phyloP scores from a whole-genome alignment of 768 basidiomycete genomes.

The Coprinopsis sp. region DNA sequence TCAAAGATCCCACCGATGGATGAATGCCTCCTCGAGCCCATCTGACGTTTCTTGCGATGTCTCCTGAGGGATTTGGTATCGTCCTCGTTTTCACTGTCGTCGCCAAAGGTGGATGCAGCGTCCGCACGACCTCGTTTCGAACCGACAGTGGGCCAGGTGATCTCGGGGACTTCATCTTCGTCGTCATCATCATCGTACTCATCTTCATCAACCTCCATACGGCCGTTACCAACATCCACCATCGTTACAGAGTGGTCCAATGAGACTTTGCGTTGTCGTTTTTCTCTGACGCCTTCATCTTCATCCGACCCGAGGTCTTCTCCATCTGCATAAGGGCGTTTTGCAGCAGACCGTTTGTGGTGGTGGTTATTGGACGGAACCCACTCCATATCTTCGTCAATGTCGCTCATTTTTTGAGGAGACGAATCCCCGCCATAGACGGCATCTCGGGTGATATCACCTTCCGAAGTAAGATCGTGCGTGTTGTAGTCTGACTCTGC shows the following conservation, averaged over 20 bases:
- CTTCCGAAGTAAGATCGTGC: constrained; percentile 23
- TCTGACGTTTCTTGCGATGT: constrained; percentile 54
- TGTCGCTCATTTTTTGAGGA: neutral
- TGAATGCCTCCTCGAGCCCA: constrained; percentile 48
- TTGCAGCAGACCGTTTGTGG: constrained; percentile 45
- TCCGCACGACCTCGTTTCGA: constrained; percentile 76
- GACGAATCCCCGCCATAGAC: constrained; percentile 12
- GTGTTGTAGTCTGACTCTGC: constrained; percentile 31
- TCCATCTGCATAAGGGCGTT: constrained; percentile 43
- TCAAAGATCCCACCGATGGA: constrained; percentile 30
- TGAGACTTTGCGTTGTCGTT: constrained; percentile 53
- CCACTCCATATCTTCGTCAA: neutral
- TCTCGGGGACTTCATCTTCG: constrained; percentile 38
- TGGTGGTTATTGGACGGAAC: constrained; percentile 23
- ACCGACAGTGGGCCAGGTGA: constrained; percentile 41
- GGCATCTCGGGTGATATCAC: constrained; percentile 35
- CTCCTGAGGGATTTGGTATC: constrained; percentile 37
- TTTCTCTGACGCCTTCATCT: constrained; percentile 41
- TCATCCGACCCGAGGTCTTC: no score
- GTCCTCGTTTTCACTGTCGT: constrained; percentile 36
- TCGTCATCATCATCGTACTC: constrained; percentile 39
- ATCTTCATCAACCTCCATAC: constrained; percentile 40
- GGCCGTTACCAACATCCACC: no score
- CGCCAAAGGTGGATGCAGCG: constrained; percentile 66
- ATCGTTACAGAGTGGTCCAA: no score